Evolutionary conservation across 2,329 filamentous ascomycete species (phyloP).

Genomic region (Trichoderma arundinaceum): DNA sequence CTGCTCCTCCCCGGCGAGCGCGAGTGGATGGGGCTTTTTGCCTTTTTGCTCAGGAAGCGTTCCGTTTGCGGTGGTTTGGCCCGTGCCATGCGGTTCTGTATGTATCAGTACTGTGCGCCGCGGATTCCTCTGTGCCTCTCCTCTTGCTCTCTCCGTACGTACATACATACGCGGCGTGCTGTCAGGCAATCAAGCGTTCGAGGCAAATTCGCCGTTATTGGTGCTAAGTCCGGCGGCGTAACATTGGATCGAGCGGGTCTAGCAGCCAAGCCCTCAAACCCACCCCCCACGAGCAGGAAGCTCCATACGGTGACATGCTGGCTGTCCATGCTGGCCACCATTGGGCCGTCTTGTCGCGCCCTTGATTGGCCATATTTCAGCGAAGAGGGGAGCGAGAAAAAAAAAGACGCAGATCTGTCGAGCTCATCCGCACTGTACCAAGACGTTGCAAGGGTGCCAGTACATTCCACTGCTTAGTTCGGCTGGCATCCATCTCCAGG

Average conservation of each 20-base stretch:
- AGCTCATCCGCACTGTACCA: background rate
- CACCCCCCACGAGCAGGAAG: constrained; percentile 25
- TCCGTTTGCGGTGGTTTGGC: constrained; percentile 24
- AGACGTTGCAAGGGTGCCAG: background rate
- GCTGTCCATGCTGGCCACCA: constrained; percentile 38
- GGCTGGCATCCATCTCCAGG: constrained; percentile 31
- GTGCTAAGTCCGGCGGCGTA: constrained; percentile 31
- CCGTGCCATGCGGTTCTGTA: constrained; percentile 24
- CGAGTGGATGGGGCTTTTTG: background rate
- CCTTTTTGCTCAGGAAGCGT: background rate
- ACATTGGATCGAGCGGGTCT: constrained; percentile 26
- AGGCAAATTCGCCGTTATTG: constrained; percentile 31
- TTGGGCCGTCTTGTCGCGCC: constrained; percentile 34
- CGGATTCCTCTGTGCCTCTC: background rate
- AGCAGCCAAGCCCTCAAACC: background rate
- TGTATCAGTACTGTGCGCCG: constrained; percentile 20
- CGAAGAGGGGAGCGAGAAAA: constrained; percentile 21
- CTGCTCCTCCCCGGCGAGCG: no score
- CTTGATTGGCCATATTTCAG: constrained; percentile 38
- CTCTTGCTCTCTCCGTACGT: background rate
- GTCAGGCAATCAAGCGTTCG: constrained; percentile 28
- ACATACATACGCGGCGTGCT: constrained; percentile 24
- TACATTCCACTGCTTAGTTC: constrained; percentile 8
- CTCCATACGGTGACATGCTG: constrained; percentile 37
- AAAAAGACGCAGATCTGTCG: constrained; percentile 44